phyloP scores from a whole-genome alignment of 495 filamentous ascomycete species.

The Aspergillus sclerotiicarbonarius region DNA sequence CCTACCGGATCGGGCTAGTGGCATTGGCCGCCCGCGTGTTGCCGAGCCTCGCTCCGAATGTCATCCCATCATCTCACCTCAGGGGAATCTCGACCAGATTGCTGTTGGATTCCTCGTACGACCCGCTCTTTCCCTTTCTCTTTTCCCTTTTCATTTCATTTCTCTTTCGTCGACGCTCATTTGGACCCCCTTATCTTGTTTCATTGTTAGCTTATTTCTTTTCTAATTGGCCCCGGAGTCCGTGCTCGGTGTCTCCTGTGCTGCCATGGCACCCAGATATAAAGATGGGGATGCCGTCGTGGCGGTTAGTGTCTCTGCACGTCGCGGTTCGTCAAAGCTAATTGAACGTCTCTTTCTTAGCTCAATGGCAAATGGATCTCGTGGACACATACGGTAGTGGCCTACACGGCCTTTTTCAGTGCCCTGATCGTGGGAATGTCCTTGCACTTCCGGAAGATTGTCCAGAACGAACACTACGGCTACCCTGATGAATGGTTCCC shows the following conservation, averaged over 20 bases:
- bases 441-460: constrained; percentile 95
- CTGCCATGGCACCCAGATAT: constrained; percentile 73
- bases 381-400: constrained; percentile 79
- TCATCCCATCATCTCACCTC: constrained; percentile 25
- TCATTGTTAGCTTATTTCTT: constrained; percentile 21
- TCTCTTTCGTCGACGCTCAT: constrained; percentile 18
- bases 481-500: constrained; percentile 99
- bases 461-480: constrained; percentile 94
- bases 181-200: constrained; percentile 20
- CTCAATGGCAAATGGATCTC: constrained; percentile 91
- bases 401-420: constrained; percentile 89
- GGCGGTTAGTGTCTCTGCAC: constrained; percentile 49
- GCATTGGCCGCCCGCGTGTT: constrained; percentile 14
- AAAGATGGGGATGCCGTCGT: constrained; percentile 87
- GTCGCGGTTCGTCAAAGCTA: background rate
- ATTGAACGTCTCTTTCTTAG: constrained; percentile 32
- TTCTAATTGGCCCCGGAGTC: constrained; percentile 19
- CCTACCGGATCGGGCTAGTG: constrained; percentile 21
- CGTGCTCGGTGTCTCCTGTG: constrained; percentile 20
- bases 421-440: constrained; percentile 80
- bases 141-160: constrained; percentile 22
- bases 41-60: constrained; percentile 20
- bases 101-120: constrained; percentile 18
- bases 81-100: constrained; percentile 31
- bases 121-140: constrained; percentile 23